phyloP scores from a whole-genome alignment of 2,329 filamentous ascomycete genomes.

The Dactylonectria estremocensis region DNA sequence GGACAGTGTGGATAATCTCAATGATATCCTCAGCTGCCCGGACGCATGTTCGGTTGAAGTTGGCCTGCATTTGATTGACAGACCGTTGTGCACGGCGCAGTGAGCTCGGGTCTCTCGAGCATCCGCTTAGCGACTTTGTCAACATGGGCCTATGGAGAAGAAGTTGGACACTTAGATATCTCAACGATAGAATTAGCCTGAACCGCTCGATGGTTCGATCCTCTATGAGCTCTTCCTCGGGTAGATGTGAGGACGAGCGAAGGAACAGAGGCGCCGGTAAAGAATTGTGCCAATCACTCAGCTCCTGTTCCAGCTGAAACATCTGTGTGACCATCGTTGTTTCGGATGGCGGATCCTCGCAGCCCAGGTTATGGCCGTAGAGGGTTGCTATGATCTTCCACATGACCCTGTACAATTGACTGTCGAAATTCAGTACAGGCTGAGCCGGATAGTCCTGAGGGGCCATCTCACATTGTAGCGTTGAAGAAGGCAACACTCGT shows the following conservation, averaged over 20 bases:
- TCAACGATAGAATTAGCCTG: slow-evolving; percentile 56
- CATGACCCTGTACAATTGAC: slow-evolving; percentile 29
- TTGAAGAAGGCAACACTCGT: slow-evolving; percentile 37
- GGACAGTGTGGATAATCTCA: slow-evolving; percentile 23
- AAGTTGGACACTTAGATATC: slow-evolving; percentile 53
- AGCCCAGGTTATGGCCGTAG: slow-evolving; percentile 36
- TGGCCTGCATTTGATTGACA: slow-evolving; percentile 26
- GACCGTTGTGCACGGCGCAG: slow-evolving; percentile 1
- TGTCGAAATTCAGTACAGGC: background rate
- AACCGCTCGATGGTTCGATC: slow-evolving; percentile 51
- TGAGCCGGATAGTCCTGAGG: rapidly evolving
- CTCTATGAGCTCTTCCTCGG: background rate
- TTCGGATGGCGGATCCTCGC: slow-evolving; percentile 22
- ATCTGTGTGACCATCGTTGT: slow-evolving; percentile 22
- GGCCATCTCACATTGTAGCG: slow-evolving; percentile 16
- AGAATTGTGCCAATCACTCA: slow-evolving; percentile 32
- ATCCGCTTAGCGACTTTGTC: background rate
- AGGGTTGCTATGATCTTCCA: slow-evolving; percentile 29
- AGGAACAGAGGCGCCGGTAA: slow-evolving; percentile 5
- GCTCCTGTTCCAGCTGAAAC: slow-evolving; percentile 35
- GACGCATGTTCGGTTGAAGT: slow-evolving; percentile 22
- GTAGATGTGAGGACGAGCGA: slow-evolving; percentile 5
- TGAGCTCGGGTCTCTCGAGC: background rate
- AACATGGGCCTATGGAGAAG: slow-evolving; percentile 50
- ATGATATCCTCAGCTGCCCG: slow-evolving; percentile 28